Conservation (phyloP, 2,329 filamentous ascomycete species). For the Epichloe baconii region DNA sequence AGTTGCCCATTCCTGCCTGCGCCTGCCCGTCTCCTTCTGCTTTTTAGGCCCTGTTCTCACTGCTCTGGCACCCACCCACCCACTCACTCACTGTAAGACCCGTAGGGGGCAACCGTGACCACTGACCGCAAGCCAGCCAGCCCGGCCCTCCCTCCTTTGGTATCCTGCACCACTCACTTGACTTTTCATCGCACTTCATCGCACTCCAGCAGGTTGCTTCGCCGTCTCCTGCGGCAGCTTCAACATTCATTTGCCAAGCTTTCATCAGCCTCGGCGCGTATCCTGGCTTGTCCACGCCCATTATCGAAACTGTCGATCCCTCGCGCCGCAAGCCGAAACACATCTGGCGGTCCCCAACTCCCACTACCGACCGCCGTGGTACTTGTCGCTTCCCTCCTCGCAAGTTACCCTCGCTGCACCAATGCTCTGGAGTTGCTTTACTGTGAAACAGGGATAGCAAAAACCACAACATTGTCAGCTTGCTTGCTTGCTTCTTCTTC, state of each 20-base stretch:
- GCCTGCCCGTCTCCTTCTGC: no score
- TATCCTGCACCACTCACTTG: neutral
- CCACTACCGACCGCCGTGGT: neutral
- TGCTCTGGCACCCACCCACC: no score
- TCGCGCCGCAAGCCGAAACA: slow-evolving; percentile 1
- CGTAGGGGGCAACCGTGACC: no score
- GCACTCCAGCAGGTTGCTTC: neutral
- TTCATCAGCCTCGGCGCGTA: neutral
- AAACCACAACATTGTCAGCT: neutral
- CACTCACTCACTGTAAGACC: no score
- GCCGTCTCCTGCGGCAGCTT: neutral
- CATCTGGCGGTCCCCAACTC: neutral
- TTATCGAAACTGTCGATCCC: neutral
- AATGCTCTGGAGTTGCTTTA: neutral
- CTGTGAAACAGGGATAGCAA: neutral
- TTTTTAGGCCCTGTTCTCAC: no score
- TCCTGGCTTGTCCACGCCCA: neutral
- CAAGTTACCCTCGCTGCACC: neutral
- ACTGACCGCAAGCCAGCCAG: no score
- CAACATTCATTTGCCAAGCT: neutral
- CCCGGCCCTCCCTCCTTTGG: neutral
- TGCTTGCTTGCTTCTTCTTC: neutral
- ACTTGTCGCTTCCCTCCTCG: neutral
- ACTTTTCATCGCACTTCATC: neutral
- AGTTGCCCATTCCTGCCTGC: no score